These are phyloP conservation scores for Ustilago loliicola DNA, from an alignment of 1,284 basidiomycete species.

Conservation along the genomic window DNA sequence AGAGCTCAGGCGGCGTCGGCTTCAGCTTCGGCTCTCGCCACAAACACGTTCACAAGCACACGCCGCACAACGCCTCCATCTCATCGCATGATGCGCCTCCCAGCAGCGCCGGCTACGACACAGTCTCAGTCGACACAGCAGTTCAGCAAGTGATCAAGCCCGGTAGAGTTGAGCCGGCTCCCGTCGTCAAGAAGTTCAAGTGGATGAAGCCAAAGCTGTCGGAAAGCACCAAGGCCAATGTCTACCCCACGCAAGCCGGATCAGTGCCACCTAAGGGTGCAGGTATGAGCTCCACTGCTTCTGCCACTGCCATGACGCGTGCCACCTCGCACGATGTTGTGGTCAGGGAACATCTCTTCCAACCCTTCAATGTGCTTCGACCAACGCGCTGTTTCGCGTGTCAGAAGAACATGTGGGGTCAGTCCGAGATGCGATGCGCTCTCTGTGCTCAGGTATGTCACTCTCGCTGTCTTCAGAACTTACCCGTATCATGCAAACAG, in stretches of 20 bases:
- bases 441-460: conserved; percentile 64
- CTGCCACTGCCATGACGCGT: conserved; percentile 29
- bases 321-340: conserved; percentile 52
- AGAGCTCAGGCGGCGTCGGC: conserved; percentile 23
- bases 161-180: conserved; percentile 71
- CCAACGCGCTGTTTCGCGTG: conserved; percentile 94
- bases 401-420: conserved; percentile 98
- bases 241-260: conserved; percentile 1
- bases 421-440: conserved; percentile 86
- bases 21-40: conserved; percentile 57
- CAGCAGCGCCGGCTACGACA: conserved; percentile 42
- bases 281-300: conserved; percentile 6
- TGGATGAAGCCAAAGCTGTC: conserved; percentile 73
- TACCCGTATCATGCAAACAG: conserved; percentile 62
- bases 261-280: conserved; percentile 42
- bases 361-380: conserved; percentile 87
- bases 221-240: conserved; percentile 45
- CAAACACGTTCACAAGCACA: conserved; percentile 44
- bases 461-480: conserved; percentile 56
- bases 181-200: conserved; percentile 73
- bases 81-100: conserved; percentile 46
- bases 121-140: conserved; percentile 67
- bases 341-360: conserved; percentile 81
- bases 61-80: conserved; percentile 45
- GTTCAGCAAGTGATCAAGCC: conserved; percentile 70